A percentile compares a stretch with the other conserved stretches of the same genome.
Conservation (phyloP, 768 basidiomycete genomes). For the Mycena kentingensis region DNA sequence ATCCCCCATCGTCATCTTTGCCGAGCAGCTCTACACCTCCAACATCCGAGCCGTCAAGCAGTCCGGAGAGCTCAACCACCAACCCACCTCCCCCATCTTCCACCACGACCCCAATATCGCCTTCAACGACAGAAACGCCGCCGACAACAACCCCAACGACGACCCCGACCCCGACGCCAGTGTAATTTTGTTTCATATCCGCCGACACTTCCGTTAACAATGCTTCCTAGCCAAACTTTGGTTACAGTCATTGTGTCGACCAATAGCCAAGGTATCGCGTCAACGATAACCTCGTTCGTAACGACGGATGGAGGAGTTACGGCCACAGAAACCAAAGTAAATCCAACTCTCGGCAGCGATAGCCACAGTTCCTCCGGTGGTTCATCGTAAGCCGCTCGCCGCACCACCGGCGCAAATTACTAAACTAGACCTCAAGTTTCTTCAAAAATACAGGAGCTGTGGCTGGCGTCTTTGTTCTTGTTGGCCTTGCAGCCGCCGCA, state of each 20-base stretch:
- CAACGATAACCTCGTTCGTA: too few species aligned
- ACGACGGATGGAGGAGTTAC: slow-evolving; percentile 55
- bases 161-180: slow-evolving; percentile 22
- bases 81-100: slow-evolving; percentile 20
- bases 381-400: slow-evolving; percentile 54
- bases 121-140: too few species aligned
- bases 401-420: too few species aligned
- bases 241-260: slow-evolving; percentile 58
- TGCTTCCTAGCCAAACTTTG: slow-evolving; percentile 51
- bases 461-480: slow-evolving; percentile 86
- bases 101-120: slow-evolving; percentile 22
- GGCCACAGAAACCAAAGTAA: slow-evolving; percentile 62
- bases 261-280: slow-evolving; percentile 60
- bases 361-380: slow-evolving; percentile 35
- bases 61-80: slow-evolving; percentile 26
- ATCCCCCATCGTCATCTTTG: too few species aligned
- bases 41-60: slow-evolving; percentile 22
- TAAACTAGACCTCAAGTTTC: slow-evolving; percentile 55
- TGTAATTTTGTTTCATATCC: slow-evolving; percentile 16
- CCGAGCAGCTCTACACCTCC: too few species aligned
- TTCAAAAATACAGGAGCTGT: slow-evolving; percentile 89
- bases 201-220: slow-evolving; percentile 11
- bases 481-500: slow-evolving; percentile 75
- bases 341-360: slow-evolving; percentile 68
- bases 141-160: slow-evolving; percentile 20